These are phyloP conservation scores for Coix lacrymajobi DNA, from an alignment of 176 grass and related monocot species.

Conservation along the genomic window DNA sequence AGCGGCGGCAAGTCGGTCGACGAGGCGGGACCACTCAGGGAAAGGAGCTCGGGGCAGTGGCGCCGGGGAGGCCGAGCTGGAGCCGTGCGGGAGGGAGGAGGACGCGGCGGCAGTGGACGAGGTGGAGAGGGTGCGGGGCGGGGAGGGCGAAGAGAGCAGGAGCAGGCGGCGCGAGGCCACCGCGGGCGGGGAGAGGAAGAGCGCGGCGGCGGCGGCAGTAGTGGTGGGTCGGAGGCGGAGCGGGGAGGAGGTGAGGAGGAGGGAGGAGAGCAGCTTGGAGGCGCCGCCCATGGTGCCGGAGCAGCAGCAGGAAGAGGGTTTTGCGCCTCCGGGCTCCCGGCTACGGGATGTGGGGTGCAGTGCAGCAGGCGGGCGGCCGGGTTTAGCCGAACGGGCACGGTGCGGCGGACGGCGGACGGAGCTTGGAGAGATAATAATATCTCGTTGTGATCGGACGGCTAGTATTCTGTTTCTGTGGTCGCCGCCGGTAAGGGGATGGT, in stretches of 20 bases:
- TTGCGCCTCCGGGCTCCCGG: conserved; percentile 11
- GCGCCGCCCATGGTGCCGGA: conserved; percentile 61
- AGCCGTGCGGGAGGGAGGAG: conserved; percentile 16
- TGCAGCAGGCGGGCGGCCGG: neutral
- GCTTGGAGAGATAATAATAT: conserved; percentile 26
- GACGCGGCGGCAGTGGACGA: neutral
- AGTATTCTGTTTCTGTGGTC: neutral
- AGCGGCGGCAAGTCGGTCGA: conserved; percentile 47
- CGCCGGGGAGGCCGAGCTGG: neutral
- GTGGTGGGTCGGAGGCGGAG: conserved; percentile 37
- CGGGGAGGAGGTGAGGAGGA: conserved; percentile 52
- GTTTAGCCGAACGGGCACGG: neutral
- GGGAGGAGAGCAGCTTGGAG: conserved; percentile 56
- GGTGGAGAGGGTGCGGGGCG: conserved; percentile 14
- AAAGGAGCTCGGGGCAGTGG: conserved; percentile 2
- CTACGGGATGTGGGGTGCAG: neutral
- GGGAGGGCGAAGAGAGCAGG: neutral
- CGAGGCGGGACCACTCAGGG: conserved; percentile 67
- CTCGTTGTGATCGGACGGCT: conserved; percentile 32
- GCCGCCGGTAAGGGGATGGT: neutral
- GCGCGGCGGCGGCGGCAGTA: conserved; percentile 21
- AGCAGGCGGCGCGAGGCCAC: conserved; percentile 25
- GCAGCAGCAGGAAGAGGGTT: neutral
- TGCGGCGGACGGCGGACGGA: conserved; percentile 8
- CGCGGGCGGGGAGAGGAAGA: conserved; percentile 35